A percentile compares a stretch with the other conserved stretches of the same genome.
phyloP scores from a whole-genome alignment of 192 early-diverging fungal species.

The Phycomyces blakesleeanus region DNA sequence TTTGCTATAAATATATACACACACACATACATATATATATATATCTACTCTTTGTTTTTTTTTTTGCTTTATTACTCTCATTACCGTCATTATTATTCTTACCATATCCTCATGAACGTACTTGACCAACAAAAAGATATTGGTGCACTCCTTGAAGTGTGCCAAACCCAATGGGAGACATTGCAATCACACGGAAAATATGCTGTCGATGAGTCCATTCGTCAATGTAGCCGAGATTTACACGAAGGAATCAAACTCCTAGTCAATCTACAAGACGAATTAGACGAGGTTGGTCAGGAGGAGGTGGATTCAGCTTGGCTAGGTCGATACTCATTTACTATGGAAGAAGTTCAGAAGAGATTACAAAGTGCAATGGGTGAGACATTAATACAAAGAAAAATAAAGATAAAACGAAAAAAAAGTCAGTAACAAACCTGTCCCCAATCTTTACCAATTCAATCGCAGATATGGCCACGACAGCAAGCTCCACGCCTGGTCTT shows the following conservation, averaged over 20 bases:
- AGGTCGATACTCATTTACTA: slow-evolving; percentile 1
- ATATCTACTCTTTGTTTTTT: background rate
- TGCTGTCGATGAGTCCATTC: background rate
- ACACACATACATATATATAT: too few relatives aligned
- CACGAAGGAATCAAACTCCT: slow-evolving; percentile 26
- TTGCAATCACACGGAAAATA: background rate
- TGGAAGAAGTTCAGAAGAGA: slow-evolving; percentile 13
- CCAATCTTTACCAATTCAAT: background rate
- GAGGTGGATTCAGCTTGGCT: background rate
- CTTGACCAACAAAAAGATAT: background rate
- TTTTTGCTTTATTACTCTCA: background rate
- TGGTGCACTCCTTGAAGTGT: background rate
- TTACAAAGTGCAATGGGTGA: background rate
- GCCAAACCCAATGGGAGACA: background rate
- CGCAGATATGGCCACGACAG: too few relatives aligned
- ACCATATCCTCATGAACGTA: background rate
- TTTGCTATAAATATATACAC: too few relatives aligned
- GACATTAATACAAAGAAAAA: background rate
- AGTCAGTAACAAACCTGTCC: background rate
- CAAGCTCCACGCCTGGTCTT: too few relatives aligned
- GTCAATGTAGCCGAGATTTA: slow-evolving; percentile 8
- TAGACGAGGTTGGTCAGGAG: slow-evolving; percentile 10
- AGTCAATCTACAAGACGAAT: slow-evolving; percentile 24
- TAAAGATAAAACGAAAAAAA: background rate
- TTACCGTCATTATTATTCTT: background rate